phyloP scores from a whole-genome alignment of 352 stramenopile genomes.

The Globisporangium spinosum region DNA sequence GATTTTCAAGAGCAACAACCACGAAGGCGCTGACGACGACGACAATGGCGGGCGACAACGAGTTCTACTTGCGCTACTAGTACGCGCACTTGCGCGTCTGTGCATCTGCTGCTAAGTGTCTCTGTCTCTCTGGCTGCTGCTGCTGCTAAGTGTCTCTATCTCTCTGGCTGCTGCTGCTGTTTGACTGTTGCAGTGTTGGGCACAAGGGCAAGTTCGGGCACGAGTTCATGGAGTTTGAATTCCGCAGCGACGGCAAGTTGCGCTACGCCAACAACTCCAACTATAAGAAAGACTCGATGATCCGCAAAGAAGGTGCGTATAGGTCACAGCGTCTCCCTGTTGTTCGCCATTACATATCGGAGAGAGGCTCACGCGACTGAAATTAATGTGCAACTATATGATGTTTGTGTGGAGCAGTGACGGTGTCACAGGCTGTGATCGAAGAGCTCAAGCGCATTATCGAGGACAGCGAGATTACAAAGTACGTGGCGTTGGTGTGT shows the following conservation, averaged over 20 bases:
- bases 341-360: not conserved
- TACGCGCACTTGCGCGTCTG: slow-evolving; percentile 26
- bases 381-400: not conserved
- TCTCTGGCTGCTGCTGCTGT: not conserved
- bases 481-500: slow-evolving; percentile 36
- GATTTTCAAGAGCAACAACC: slow-evolving; percentile 15
- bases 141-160: not conserved
- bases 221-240: slow-evolving; percentile 98
- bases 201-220: slow-evolving; percentile 96
- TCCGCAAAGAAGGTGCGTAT: slow-evolving; percentile 92
- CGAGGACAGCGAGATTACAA: slow-evolving; percentile 88
- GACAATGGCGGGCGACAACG: slow-evolving; percentile 62
- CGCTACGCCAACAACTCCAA: slow-evolving; percentile 98
- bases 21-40: slow-evolving; percentile 5
- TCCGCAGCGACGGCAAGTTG: slow-evolving; percentile 88
- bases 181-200: slow-evolving; percentile 71
- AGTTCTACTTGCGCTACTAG: slow-evolving; percentile 90
- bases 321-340: not conserved
- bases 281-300: slow-evolving; percentile 97
- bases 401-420: slow-evolving; percentile 46
- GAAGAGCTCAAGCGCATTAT: slow-evolving; percentile 95
- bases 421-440: slow-evolving; percentile 88
- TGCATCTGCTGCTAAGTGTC: not conserved
- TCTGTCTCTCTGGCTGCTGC: not conserved
- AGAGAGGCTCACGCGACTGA: not conserved